Evolutionary conservation across 495 filamentous ascomycete genomes (phyloP).

Genomic region (Xylaria longipes): DNA sequence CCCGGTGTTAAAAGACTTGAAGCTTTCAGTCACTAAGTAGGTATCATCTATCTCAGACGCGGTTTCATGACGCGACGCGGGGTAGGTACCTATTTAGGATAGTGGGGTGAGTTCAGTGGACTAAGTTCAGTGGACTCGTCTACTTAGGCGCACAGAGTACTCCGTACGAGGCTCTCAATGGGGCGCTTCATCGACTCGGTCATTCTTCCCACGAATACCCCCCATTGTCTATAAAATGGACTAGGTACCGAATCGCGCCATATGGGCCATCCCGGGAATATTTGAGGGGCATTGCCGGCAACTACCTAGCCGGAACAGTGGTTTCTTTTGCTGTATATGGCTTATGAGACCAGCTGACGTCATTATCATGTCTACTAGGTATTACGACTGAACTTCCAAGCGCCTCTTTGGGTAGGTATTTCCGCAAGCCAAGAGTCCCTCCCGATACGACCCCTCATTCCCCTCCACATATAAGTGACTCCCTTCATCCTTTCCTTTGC

Average conservation of each 20-base stretch:
- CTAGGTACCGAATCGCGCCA: no score
- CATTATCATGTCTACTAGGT: no score
- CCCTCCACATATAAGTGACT: neutral
- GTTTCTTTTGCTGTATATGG: neutral
- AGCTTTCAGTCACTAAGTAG: neutral
- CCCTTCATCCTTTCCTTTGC: neutral
- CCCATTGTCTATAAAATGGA: no score
- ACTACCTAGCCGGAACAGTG: neutral
- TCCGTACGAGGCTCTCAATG: neutral
- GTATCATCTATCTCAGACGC: neutral
- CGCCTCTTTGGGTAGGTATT: neutral
- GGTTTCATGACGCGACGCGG: constrained; percentile 19
- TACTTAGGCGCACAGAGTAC: no score
- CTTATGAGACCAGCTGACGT: neutral
- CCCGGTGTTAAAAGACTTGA: neutral
- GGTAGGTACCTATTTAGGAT: neutral
- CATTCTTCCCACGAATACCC: no score
- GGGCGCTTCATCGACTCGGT: neutral
- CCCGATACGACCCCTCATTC: neutral
- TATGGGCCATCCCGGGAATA: no score
- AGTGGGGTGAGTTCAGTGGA: constrained; percentile 3
- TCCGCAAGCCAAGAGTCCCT: neutral
- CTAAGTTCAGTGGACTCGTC: no score
- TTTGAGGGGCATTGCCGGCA: no score
- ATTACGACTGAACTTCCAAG: neutral